Base-by-base conservation (phyloP, 148 eudicot species). In the Heliamphora exappendiculata region DNA sequence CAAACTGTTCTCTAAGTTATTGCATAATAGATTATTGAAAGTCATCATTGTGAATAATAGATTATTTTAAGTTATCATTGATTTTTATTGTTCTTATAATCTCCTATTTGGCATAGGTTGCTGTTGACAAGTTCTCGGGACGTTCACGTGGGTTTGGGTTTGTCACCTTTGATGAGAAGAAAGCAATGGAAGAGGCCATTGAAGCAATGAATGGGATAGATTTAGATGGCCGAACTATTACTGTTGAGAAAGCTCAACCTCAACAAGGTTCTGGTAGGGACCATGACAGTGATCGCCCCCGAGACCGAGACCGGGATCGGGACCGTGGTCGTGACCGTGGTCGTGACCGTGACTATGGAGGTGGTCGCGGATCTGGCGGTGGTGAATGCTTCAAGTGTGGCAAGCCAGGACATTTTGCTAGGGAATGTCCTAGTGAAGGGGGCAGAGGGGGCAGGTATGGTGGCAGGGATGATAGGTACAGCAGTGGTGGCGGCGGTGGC, bases 141-240 rank as follows among this genome's bases (percentile, higher is more conserved):
- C 94, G 97, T 68, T 90, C 99, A 45, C 96, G 97, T 76, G 99
- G 99, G 64, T 95, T 92, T 85, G 99, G 99, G 58, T 95, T 95
- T 81, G 93, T 95, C 76, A 86, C 96, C 67, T 95, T 92, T 78
- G 93, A 95, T 82, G 96, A 92, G 57, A 87, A 90, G 87, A 82
- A 84, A 70, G 88, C 90, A 44, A 91, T 93, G 97, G 99, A 95
- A 81, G 99, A 95, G 67, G 99, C 99, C 44, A 95, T 95, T 78
- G 91, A 92, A 36, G 90, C 73, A 70, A 94, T 94, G 98, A 84
- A 92, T 82, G 98, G 98, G 5, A 83, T 88, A 64, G 93, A 94
- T 74, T 85, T 94, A 74, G 98, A 92, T 89, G 98, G 98, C 11
- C 88, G 98, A 45, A 57, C 85, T 55, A 94, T 94, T 37, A 94